Evolutionary conservation across 495 filamentous ascomycete species (phyloP).

Genomic region (Xylaria intraflava): DNA sequence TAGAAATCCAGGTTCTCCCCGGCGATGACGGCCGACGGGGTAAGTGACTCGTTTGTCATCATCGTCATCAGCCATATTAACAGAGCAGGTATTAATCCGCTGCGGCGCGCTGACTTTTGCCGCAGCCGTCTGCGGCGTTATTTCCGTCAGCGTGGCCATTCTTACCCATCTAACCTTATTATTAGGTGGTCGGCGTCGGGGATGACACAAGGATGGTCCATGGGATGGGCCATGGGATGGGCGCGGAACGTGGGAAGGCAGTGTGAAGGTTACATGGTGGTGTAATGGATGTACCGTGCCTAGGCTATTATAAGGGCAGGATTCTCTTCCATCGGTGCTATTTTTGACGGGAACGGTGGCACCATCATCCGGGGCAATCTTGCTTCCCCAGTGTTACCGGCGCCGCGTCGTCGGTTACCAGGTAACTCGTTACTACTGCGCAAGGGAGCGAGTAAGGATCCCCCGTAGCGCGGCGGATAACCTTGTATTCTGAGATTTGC

Average conservation of each 20-base stretch:
- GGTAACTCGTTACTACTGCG: neutral
- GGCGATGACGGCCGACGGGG: neutral
- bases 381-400: conserved; percentile 7
- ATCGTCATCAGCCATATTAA: conserved; percentile 7
- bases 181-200: no score
- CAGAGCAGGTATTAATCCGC: no score
- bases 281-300: no score
- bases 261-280: no score
- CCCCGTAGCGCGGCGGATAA: neutral
- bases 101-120: neutral
- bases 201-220: conserved; percentile 3
- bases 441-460: neutral
- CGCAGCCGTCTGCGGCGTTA: neutral
- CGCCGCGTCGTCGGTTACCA: conserved; percentile 4
- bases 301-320: no score
- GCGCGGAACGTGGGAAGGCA: conserved; percentile 11
- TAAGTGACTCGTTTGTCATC: neutral
- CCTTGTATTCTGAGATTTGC: neutral
- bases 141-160: conserved; percentile 11
- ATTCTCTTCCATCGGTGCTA: conserved; percentile 5
- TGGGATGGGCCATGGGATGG: no score
- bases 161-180: no score
- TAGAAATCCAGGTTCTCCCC: conserved; percentile 6
- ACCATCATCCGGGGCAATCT: conserved; percentile 9
- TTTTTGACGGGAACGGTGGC: conserved; percentile 8